Evolutionary conservation across 192 early-diverging fungal genomes (phyloP).

Genomic region (Podila epigama): DNA sequence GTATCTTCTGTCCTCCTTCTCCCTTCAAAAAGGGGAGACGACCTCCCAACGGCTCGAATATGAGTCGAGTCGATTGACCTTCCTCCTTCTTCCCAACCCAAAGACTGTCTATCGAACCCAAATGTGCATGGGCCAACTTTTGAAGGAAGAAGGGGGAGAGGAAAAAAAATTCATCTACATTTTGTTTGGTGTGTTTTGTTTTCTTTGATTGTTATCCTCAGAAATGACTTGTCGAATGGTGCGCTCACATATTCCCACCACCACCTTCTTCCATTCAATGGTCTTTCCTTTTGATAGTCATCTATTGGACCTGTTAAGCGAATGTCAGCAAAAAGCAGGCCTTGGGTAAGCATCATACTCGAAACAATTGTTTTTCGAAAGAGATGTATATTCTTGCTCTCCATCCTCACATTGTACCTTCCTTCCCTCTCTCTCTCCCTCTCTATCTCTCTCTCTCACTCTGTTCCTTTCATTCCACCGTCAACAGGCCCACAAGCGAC

Average conservation of each 20-base stretch:
- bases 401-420: neutral
- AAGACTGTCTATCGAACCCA: no score
- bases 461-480: no score
- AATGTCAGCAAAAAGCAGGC: slow-evolving; percentile 34
- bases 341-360: slow-evolving; percentile 17
- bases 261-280: no score
- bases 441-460: neutral
- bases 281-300: slow-evolving; percentile 11
- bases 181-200: neutral
- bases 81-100: neutral
- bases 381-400: neutral
- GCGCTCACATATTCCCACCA: no score
- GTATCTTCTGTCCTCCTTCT: neutral
- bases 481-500: slow-evolving; percentile 31
- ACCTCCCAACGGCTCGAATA: neutral
- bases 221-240: no score
- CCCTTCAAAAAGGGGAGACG: no score
- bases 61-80: neutral
- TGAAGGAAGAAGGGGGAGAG: no score
- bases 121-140: no score
- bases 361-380: neutral
- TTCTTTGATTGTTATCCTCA: neutral
- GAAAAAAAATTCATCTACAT: no score
- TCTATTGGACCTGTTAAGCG: slow-evolving; percentile 41
- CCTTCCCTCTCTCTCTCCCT: neutral